These are phyloP conservation scores for Pythium monospermum DNA, from an alignment of 352 stramenopile genomes.

Conservation along the genomic window DNA sequence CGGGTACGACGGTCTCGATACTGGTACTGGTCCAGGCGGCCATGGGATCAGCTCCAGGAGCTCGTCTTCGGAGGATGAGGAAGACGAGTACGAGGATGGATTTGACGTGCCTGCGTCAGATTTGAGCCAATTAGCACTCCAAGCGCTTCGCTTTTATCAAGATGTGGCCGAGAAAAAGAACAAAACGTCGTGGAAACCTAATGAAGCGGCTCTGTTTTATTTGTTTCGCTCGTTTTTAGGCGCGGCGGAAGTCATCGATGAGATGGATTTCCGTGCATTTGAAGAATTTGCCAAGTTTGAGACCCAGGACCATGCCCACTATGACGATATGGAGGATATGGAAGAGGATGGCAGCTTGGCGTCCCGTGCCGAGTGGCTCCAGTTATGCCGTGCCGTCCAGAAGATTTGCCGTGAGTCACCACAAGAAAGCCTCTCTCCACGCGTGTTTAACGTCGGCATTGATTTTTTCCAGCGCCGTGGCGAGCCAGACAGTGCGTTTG, in stretches of 20 bases:
- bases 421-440: slow-evolving; percentile 27
- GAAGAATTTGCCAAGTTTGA: neutral
- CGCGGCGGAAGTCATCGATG: slow-evolving; percentile 26
- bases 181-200: slow-evolving; percentile 2
- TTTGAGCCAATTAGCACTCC: slow-evolving; percentile 14
- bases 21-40: too few species aligned
- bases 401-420: slow-evolving; percentile 41
- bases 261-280: slow-evolving; percentile 13
- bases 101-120: slow-evolving; percentile 8
- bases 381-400: slow-evolving; percentile 28
- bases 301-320: too few species aligned
- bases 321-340: slow-evolving; percentile 13
- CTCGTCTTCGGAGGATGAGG: too few species aligned
- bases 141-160: slow-evolving; percentile 14
- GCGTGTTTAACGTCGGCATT: slow-evolving; percentile 63
- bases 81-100: too few species aligned
- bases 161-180: slow-evolving; percentile 10
- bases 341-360: slow-evolving; percentile 18
- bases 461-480: slow-evolving; percentile 53
- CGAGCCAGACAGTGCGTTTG: slow-evolving; percentile 40
- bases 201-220: slow-evolving; percentile 27
- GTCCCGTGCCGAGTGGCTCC: slow-evolving; percentile 23
- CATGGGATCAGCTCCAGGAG: too few species aligned
- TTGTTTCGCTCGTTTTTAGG: slow-evolving; percentile 36
- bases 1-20: neutral